phyloP scores from a whole-genome alignment of 139 green algal genomes.

The Chlorella vulgaris region DNA sequence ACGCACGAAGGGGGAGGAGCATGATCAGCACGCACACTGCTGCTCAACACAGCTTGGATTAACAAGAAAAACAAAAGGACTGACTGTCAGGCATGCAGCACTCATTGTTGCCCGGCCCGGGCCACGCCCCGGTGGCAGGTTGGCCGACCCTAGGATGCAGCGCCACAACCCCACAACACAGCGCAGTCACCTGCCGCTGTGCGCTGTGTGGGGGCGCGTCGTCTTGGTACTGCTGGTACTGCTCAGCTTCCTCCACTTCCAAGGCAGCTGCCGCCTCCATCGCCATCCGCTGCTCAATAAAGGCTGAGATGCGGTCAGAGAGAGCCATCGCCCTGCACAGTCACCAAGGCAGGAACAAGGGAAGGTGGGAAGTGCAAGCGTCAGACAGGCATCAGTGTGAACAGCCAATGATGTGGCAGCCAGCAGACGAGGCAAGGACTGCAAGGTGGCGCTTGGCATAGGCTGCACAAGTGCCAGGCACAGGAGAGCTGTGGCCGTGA shows the following conservation, averaged over 20 bases:
- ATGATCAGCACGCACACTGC: not conserved
- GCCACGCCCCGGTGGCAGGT: no score
- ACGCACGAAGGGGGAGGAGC: not conserved
- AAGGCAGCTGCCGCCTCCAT: slow-evolving; percentile 30
- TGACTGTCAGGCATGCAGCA: no score
- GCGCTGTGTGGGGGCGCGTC: not conserved
- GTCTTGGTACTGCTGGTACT: not conserved
- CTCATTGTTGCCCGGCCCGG: no score
- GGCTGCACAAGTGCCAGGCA: no score
- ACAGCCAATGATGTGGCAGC: not conserved
- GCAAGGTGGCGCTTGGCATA: no score
- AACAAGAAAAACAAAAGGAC: not conserved
- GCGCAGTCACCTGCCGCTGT: not conserved
- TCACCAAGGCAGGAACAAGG: not conserved
- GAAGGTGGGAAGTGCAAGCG: not conserved
- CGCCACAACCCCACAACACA: not conserved
- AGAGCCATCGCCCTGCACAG: slow-evolving; percentile 10
- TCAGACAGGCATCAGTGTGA: no score
- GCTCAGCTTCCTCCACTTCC: not conserved
- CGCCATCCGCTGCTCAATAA: slow-evolving; percentile 34
- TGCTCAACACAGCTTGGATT: not conserved
- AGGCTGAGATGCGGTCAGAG: slow-evolving; percentile 35
- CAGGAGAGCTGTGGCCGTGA: no score
- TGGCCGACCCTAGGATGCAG: no score
- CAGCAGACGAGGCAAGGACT: no score